Evolutionary conservation across 345 rosid species (phyloP).

Genomic region (Theobroma cacao): DNA sequence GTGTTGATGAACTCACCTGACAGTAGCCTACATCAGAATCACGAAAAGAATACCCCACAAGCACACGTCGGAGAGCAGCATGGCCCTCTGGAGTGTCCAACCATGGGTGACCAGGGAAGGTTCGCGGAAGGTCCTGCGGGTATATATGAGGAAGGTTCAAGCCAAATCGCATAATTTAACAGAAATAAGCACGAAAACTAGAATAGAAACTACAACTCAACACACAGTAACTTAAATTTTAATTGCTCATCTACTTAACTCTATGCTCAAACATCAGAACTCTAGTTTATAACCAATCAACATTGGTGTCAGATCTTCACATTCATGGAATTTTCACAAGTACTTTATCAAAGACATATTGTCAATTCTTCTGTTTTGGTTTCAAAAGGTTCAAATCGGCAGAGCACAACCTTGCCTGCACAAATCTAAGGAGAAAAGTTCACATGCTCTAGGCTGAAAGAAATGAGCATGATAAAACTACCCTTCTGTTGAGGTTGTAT

Average conservation of each 20-base stretch:
- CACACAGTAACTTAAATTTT: background rate
- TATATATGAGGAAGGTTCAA: conserved; percentile 10
- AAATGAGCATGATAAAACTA: background rate
- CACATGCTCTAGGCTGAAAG: background rate
- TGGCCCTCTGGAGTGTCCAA: conserved; percentile 98
- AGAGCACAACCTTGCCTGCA: background rate
- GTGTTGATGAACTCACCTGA: conserved; percentile 56
- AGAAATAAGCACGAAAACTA: background rate
- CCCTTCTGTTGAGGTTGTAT: background rate
- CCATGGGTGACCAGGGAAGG: conserved; percentile 99
- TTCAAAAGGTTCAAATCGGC: background rate
- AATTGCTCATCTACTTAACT: background rate
- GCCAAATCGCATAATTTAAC: background rate
- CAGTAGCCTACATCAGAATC: conserved; percentile 99
- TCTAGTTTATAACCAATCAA: background rate
- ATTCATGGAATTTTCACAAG: background rate
- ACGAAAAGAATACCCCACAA: conserved; percentile 93
- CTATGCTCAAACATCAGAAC: background rate
- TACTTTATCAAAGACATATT: background rate
- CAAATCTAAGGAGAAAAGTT: background rate
- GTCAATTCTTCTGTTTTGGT: background rate
- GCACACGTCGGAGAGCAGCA: conserved; percentile 88
- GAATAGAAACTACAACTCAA: background rate
- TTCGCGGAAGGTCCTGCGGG: conserved; percentile 88
- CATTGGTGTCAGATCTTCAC: too few relatives aligned